These are phyloP conservation scores for Croton laevigatus DNA, from an alignment of 441 rosid genomes.

Conservation along the genomic window DNA sequence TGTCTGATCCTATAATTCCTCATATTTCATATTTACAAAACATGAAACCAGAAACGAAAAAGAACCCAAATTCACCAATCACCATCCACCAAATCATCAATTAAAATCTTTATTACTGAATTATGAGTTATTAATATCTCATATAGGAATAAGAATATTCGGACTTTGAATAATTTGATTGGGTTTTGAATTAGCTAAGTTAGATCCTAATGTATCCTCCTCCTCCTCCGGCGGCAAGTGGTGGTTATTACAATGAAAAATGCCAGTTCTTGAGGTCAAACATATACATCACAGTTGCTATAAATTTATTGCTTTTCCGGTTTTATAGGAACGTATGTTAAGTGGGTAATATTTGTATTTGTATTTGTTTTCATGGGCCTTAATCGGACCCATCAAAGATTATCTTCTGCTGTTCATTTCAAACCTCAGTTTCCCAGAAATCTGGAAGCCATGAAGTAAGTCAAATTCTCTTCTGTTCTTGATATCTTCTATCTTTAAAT, in stretches of 20 bases:
- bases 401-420: conserved; percentile 31
- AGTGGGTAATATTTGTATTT: not conserved
- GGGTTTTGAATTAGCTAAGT: not conserved
- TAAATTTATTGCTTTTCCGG: conserved; percentile 19
- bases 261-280: conserved; percentile 11
- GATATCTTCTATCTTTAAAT: not conserved
- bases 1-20: not conserved
- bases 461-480: not conserved
- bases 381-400: conserved; percentile 27
- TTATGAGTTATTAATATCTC: no score
- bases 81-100: not conserved
- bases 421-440: conserved; percentile 35
- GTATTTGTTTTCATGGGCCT: conserved; percentile 39
- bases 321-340: not conserved
- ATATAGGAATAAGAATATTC: not conserved
- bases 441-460: conserved; percentile 56
- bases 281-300: conserved; percentile 40
- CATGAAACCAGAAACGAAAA: not conserved
- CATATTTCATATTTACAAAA: not conserved
- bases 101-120: not conserved
- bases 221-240: no score
- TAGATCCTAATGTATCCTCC: not conserved
- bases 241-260: not conserved
- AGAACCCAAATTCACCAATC: not conserved
- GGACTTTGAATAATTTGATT: not conserved